Evolutionary conservation across 106 monocot species (phyloP), one percentile per base, ranked within the genome.

Genomic region (Dioscorea dumetorum): DNA sequence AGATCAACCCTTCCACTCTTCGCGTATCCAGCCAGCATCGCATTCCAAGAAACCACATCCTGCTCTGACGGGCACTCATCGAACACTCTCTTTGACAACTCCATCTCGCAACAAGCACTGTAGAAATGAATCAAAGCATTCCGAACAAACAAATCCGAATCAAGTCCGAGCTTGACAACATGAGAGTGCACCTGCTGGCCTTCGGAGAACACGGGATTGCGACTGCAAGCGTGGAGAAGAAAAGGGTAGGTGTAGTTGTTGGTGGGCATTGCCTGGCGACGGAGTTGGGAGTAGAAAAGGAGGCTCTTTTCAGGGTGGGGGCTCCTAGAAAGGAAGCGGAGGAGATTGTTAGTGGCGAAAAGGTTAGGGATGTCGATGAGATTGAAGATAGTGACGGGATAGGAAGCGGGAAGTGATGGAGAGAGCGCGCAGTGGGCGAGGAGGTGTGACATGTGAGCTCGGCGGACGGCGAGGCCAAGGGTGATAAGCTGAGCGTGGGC

Each of bases 41-140:
- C 65, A 21, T 66, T 66, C 65, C 65, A 66, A 6, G 65, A 34
- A n/a, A 66, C 65, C 8, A 66, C 65, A 21, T 66, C 65, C 49
- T 49, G 65, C 21, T 49, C 19, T 9, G 11, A 19, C 8, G 65
- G 65, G 33, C 41, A 49, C 48, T 66, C 65, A 66, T 66, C 65
- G 12, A 66, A 66, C 19, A 66, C 65, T 21, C 49, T 66, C 20
- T 48, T 66, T 8, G 65, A 66, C n/a, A 18, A 15, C 13, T 21
- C 48, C 18, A 66, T 49, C 49, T 66, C 48, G 48, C 33, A 10
- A n/a, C 65, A 66, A 31, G 32, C 65, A 20, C 41, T 66, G 12
- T 66, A 66, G 41, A 66, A 66, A 20, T 66, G 65, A 35, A 66
- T 66, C 65, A 66, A 49, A 49, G 65, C 41, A 49, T 66, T 66